Conservation (phyloP, 1,139 yeast species). For the Magnusiomyces fungicola region DNA sequence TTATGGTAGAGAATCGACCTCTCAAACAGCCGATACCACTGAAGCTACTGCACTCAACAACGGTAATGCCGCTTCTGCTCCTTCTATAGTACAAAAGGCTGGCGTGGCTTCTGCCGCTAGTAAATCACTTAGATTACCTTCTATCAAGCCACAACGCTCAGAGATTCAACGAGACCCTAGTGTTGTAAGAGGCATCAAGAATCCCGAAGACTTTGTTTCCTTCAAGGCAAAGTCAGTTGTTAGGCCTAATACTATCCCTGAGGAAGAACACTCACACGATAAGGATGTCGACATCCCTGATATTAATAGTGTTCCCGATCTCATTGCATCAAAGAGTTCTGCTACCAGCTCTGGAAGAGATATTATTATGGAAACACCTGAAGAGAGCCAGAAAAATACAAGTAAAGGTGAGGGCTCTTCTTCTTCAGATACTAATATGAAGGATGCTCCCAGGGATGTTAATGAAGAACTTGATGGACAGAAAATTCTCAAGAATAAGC, state of each 20-base stretch:
- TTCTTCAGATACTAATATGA: too few species aligned
- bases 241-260: background rate
- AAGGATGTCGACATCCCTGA: constrained; percentile 2
- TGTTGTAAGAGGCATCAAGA: constrained; percentile 1
- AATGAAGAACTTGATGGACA: too few species aligned
- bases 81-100: background rate
- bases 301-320: constrained; percentile 1
- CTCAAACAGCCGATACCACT: background rate
- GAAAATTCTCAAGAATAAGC: too few species aligned
- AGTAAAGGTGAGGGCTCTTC: too few species aligned
- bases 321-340: background rate
- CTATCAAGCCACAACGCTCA: constrained; percentile 4
- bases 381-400: background rate
- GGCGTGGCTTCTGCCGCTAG: background rate
- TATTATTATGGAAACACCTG: constrained; percentile 2
- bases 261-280: background rate
- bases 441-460: too few species aligned
- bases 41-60: background rate
- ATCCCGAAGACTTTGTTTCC: constrained; percentile 3
- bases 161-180: background rate
- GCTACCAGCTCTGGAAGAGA: background rate
- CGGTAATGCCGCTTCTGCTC: background rate
- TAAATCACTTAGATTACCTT: background rate
- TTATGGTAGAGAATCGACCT: too few species aligned
- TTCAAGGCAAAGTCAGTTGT: background rate